Conservation (phyloP, 1,284 basidiomycete genomes). For the Cryptococcus hybrid region DNA sequence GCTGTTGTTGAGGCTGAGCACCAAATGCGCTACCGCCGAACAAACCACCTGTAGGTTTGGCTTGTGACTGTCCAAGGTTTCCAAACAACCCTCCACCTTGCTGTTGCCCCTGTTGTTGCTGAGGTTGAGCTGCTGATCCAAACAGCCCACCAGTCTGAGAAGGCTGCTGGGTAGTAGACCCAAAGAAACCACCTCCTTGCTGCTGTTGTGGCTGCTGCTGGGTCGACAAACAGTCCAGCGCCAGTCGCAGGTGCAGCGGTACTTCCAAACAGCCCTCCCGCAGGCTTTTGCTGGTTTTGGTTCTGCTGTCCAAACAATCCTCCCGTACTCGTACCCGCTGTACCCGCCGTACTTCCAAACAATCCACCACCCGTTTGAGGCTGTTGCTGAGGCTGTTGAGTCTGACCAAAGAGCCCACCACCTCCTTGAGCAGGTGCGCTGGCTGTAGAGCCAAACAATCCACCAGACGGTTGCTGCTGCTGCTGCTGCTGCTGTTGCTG, state of each 20-base stretch:
- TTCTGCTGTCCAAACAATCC: too few species aligned
- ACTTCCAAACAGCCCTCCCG: neutral
- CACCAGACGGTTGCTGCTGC: conserved; percentile 6
- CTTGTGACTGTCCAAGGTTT: conserved; percentile 10
- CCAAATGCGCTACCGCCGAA: conserved; percentile 6
- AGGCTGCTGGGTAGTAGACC: conserved; percentile 20
- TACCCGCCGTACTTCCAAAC: too few species aligned
- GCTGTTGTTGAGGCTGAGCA: conserved; percentile 2
- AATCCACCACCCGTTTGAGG: too few species aligned
- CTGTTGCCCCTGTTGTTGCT: conserved; percentile 6
- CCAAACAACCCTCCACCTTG: conserved; percentile 6
- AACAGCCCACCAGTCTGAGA: conserved; percentile 6
- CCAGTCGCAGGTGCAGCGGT: neutral
- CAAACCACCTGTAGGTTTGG: conserved; percentile 2
- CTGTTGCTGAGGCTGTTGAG: conserved; percentile 11
- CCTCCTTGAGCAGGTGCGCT: neutral
- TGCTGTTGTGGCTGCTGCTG: conserved; percentile 6
- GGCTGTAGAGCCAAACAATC: conserved; percentile 46
- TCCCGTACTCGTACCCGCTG: too few species aligned
- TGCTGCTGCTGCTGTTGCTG: neutral
- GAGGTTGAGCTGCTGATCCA: conserved; percentile 8
- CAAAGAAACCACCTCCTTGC: conserved; percentile 28
- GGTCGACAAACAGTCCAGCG: conserved; percentile 4
- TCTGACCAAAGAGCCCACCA: neutral
- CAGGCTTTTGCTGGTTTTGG: neutral